Base-by-base conservation (phyloP, 2,329 filamentous ascomycete genomes). In the Aspergillus novoparasiticus region DNA sequence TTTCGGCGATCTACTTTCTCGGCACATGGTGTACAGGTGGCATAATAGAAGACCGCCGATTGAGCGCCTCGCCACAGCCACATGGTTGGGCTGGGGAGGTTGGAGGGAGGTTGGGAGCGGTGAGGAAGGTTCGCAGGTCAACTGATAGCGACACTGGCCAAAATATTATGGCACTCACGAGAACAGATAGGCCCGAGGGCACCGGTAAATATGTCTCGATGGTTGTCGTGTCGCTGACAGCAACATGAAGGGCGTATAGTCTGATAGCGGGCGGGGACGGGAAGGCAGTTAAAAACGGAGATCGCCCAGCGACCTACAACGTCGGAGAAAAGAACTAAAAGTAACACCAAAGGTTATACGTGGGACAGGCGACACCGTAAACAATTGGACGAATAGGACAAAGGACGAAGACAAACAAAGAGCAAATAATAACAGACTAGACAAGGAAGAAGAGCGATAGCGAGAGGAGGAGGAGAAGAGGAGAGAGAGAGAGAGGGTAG, bases 1-100 rank as follows among this genome's bases (percentile, higher is more conserved):
- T 90, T 90, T 69, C 90, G 87, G 66, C 88, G 88, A 74, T 90
- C 86, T 58, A 85, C 84, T 64, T 90, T 86, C 69, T 91, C 87
- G 61, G 89, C 84, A 80, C 93, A 97, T 41, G 81, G 81, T 9
- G 81, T 82, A 66, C 80, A 83, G 58, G 79, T 79, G 66, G 76
- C 76, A 67, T 83, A 83, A 72, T 82, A 83, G 71, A 83, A 83
- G 63, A 83, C 76, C 39, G 81, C 82, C 30, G 81, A 83, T 72
- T 83, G 82, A 57, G 76, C 79, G 60, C 82, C 82, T 62, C 81
- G 75, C 69, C 76, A 81, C 69, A 83, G 78, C 81, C 81, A 83
- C 78, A 80, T 80, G 64, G 59, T 68, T 63, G 51, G 30, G 41
- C 70, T 64, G 65, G 60, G 30, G 51, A 53, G 28, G 51, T 32